Conservation (phyloP, 2,329 filamentous ascomycete genomes). For the Trichoderma arundinaceum region DNA sequence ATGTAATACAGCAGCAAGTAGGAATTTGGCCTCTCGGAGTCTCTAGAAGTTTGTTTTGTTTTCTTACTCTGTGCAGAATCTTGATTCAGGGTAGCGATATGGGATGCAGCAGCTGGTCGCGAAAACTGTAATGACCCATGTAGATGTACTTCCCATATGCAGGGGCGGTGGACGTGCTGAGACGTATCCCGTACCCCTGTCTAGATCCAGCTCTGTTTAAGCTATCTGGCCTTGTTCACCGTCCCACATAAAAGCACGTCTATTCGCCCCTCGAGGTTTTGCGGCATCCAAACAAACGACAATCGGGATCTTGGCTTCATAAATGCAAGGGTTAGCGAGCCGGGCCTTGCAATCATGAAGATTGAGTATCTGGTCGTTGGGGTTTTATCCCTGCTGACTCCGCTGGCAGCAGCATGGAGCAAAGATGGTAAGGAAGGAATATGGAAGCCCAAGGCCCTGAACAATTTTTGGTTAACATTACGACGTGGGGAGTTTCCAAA, state of each 20-base stretch:
- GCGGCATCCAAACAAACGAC: conserved; percentile 20
- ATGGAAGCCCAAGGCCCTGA: not conserved
- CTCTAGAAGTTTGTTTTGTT: too few relatives aligned
- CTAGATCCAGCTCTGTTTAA: not conserved
- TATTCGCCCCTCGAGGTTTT: conserved; percentile 12
- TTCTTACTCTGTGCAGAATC: not conserved
- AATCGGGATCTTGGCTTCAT: conserved; percentile 14
- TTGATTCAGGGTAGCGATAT: conserved; percentile 19
- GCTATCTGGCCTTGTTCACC: conserved; percentile 25
- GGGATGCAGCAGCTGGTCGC: too few relatives aligned
- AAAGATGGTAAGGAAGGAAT: conserved; percentile 71
- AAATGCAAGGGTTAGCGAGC: conserved; percentile 20
- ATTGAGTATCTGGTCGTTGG: conserved; percentile 69
- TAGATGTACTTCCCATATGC: not conserved
- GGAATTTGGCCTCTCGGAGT: too few relatives aligned
- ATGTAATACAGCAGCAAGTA: too few relatives aligned
- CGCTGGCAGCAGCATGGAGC: conserved; percentile 76
- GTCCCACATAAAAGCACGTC: conserved; percentile 30
- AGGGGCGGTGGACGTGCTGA: not conserved
- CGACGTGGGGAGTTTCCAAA: not conserved
- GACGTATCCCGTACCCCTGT: not conserved
- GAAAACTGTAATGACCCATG: not conserved
- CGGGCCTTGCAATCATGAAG: conserved; percentile 68
- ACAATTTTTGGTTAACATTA: not conserved
- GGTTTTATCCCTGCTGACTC: conserved; percentile 70